Evolutionary conservation across 1,139 yeast genomes (phyloP).

Genomic region (Blastobotrys buckinghamii): DNA sequence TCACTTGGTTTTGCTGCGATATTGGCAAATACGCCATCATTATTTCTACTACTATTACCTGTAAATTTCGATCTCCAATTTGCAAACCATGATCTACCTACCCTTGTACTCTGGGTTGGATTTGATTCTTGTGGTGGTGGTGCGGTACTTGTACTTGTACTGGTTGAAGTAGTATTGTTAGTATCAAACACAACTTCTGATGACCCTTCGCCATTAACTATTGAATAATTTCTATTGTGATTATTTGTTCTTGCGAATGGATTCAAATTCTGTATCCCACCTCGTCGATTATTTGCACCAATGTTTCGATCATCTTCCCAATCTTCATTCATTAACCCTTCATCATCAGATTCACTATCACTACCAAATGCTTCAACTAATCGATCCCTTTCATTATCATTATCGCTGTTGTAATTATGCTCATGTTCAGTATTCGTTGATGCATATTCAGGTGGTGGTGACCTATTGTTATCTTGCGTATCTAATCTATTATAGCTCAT

Average conservation of each 20-base stretch:
- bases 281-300: background rate
- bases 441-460: conserved; percentile 10
- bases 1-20: conserved; percentile 65
- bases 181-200: conserved; percentile 6
- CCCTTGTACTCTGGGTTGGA: background rate
- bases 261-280: conserved; percentile 1
- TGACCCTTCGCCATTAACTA: background rate
- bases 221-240: background rate
- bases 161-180: background rate
- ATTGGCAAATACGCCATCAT: conserved; percentile 91
- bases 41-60: conserved; percentile 32
- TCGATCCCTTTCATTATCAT: conserved; percentile 15
- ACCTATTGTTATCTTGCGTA: too few species aligned
- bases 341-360: conserved; percentile 15
- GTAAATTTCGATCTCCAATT: conserved; percentile 10
- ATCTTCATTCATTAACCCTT: conserved; percentile 12
- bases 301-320: conserved; percentile 24
- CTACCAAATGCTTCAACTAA: conserved; percentile 25
- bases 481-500: conserved; percentile 10
- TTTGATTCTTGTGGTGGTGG: background rate
- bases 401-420: background rate
- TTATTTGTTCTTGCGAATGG: conserved; percentile 4
- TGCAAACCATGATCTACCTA: conserved; percentile 10
- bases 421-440: conserved; percentile 1
- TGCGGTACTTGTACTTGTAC: background rate